Evolutionary conservation across 148 eudicot genomes (phyloP), one percentile per base, ranked within the genome.

Genomic region (Amaranthus hypochondriacus): DNA sequence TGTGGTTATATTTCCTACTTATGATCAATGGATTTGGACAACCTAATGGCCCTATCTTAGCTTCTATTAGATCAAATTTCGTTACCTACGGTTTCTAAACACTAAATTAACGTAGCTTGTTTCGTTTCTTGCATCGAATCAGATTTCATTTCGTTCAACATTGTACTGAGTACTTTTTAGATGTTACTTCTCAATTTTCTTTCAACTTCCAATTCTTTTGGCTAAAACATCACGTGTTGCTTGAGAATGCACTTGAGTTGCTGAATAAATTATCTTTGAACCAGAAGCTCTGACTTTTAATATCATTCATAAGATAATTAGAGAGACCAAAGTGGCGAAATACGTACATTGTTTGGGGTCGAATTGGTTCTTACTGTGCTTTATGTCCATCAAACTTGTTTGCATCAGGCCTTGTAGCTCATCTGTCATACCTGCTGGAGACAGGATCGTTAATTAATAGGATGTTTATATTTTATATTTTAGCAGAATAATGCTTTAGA

Each of bases 361-460:
- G 8, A 59, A 4, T 59, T 21, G 43, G 69, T 9, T 21, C 50
- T 13, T 12, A 13, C n/a, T 64, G 18, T 10, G 48, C 51, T 4
- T 3, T 2, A 46, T 11, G n/a, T 64, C 15, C 15, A 11, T 48
- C 54, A 48, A 14, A 15, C 18, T 48, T 48, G 52, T 14, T 65
- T 2, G 21, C 49, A n/a, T n/a, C 49, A 6, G 7, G 7, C 39
- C 18, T 66, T 3, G 42, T 15, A 8, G 39, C 6, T 48, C 8
- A 48, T 49, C 39, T 66, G 69, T 67, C 21, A 21, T 9, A 67
- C n/a, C 51, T 67, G 14, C 44, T 67, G 10, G 70, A 67, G 46
- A 48, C 48, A 66, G 28, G 9, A 66, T 49, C 52, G 49, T 65
- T 66, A n/a, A 66, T 66, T 4, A 48, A 11, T 48, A 1, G 8